Evolutionary conservation across 257 asterid genomes (phyloP), one percentile per base, ranked within the genome.

Genomic region (Salvia hispanica): DNA sequence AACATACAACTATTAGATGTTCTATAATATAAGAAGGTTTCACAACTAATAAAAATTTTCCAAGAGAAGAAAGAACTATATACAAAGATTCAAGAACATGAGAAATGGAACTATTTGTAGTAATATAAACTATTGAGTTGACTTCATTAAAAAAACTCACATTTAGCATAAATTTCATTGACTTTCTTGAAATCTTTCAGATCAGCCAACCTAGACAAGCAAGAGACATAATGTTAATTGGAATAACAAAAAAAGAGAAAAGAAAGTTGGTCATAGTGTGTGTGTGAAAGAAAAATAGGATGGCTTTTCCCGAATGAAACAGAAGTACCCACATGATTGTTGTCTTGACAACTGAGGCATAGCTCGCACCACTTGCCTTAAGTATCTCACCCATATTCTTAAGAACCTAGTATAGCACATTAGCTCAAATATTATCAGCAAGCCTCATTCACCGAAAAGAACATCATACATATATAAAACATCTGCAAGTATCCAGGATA

Each of bases 361-460:
- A 94, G 90, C 79, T 75, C 64, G 80, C 87, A 33, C 97, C 99
- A 59, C 96, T 72, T 59, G 96, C 99, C 85, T 94, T 88, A 63
- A 94, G 95, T 79, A 94, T 94, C 83, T 91, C 96, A 13, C 99
- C 99, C 86, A 94, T 87, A 72, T 94, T 94, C 85, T 91, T 91
- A 61, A 94, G 92, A 70, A 87, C 91, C 99, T 94, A 76, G 69
- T 7, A 14, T 58, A 59, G 78, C 11, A 67, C 61, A 75, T 43
- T 28, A 73, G 60, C 9, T 43, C 71, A 39, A 25, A 69, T 56
- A 12, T 54, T 72, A 34, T 70, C 31, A 69, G 70, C 46, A 8
- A 70, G 39, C 66, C 33, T 18, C 55, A 45, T 44, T 70, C 18
- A 3, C 10, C 16, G 18, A 64, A 36, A 36, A 53, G 39, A 54